Evolutionary conservation across 768 basidiomycete genomes (phyloP), one percentile per base, ranked within the genome.

Genomic region (Favolaschia claudopus): DNA sequence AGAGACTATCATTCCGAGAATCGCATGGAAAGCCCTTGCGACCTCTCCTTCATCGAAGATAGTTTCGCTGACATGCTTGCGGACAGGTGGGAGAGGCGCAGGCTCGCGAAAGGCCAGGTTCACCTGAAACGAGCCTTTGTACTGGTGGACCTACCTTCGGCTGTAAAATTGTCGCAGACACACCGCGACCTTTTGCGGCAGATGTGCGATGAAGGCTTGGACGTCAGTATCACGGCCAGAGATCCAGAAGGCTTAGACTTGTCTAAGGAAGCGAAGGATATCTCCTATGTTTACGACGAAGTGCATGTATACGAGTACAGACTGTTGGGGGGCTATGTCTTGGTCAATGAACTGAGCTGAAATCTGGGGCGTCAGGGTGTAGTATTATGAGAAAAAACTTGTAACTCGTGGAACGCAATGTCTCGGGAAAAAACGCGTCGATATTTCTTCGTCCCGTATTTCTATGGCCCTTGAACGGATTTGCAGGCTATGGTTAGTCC

Each of bases 141-240:
- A 39, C 25, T 33, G 2, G 55, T 49, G 2, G 39, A 57, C 32
- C 39, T 49, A 1, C 55, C 55, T 13, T n/a, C 55, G 24, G 49
- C 55, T 17, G 39, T 57, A 27, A 40, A 27, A 4, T 28, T 57
- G 39, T 57, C 55, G 1, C 48, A 24, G 33, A 49, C 46, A 17
- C 55, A 47, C 12, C 46, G 55, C 5, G 55, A 12, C 6, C 8
- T 46, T 14, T 25, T 57, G 55, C 38, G 19, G 25, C 48, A 49
- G 40, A 34, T 57, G 46, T 57, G 39, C 19, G 46, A 57, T 33
- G 55, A 57, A 28, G 55, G 55, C 39, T 36, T 57, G 40, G 55
- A 57, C 19, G 39, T 57, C n/a, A 1, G 48, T 25, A 0, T 57
- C 24, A 24, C 13, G 39, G 55, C 40, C 6, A 40, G 55, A 32